Conservation (phyloP, 1,284 basidiomycete genomes). For the Fomitopsis betulina region DNA sequence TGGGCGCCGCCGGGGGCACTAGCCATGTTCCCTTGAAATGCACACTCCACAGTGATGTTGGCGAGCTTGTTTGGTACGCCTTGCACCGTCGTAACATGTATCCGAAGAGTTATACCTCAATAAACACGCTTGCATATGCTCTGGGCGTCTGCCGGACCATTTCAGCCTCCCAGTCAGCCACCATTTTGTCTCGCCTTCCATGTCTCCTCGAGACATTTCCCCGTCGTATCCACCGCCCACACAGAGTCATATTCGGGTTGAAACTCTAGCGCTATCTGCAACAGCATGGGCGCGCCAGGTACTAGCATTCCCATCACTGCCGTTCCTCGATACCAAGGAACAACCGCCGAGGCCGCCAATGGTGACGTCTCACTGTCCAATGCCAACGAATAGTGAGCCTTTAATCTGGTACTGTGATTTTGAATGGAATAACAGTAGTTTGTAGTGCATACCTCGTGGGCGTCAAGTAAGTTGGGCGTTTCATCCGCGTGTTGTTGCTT, state of each 20-base stretch:
- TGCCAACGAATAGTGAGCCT: slow-evolving; percentile 33
- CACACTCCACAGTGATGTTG: background rate
- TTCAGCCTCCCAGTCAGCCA: background rate
- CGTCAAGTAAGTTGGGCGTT: slow-evolving; percentile 27
- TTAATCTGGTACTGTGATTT: background rate
- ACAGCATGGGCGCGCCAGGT: slow-evolving; percentile 5
- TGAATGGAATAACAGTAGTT: background rate
- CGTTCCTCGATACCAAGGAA: slow-evolving; percentile 15
- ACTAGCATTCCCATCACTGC: slow-evolving; percentile 28
- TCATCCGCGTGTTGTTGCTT: background rate
- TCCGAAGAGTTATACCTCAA: background rate
- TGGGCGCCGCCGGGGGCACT: background rate
- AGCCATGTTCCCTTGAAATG: background rate
- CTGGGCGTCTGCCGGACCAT: background rate
- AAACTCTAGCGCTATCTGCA: background rate
- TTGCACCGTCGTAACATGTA: background rate
- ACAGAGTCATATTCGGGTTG: no score
- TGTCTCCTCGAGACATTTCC: background rate
- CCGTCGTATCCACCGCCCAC: background rate
- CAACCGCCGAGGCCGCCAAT: slow-evolving; percentile 20
- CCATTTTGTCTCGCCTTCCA: background rate
- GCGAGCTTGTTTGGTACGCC: background rate
- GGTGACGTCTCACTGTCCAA: slow-evolving; percentile 27
- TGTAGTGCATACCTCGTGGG: slow-evolving; percentile 38
- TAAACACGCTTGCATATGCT: background rate